Evolutionary conservation across 306 rosid species (phyloP), one percentile per base, ranked within the genome.

Genomic region (Sechiopsis laciniata): DNA sequence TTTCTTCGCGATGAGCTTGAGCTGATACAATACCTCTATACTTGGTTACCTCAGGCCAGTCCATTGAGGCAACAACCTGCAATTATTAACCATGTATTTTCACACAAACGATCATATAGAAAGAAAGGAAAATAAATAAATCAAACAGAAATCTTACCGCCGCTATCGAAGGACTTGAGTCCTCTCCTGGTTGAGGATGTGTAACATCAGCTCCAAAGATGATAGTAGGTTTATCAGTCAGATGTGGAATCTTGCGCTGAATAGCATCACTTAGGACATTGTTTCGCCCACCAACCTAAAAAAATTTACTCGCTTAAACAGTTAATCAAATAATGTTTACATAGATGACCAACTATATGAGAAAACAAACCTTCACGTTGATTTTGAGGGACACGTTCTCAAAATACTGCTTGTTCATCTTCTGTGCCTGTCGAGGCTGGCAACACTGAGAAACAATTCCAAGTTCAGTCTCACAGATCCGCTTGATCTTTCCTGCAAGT

Each of bases 31-130:
- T 7, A 24, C 88, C 97, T 40, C 84, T 79, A 48, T 94, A 94
- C 71, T 74, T 89, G 0, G 91, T 84, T 1, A 89, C 75, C 45
- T 75, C 77, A 0, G 99, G 99, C 99, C 99, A 94, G 77, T 94
- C 99, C 91, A 88, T 88, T 1, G 97, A 94, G 4, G 91, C 99
- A 53, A 94, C 99, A 0, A 94, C 98, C 98, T 90, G 73, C 10
- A 24, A 77, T 42, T 42, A 77, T 16, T 32, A 7, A 32, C 48
- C 10, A 16, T 67, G 12, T 66, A 19, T 6, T n/a, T 0, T 0
- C 14, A 10, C 65, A 8, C 17, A 35, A 12, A 3, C 0, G 5
- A 51, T 52, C 5, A 22, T 17, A 59, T 37, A 11, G 45, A 37
- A 37, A 5, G 45, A 37, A 37, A 37, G 45, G 8, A 10, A 7